Evolutionary conservation across 805 yeast genomes (phyloP).

Genomic region (Yamadazyma tumulicola): DNA sequence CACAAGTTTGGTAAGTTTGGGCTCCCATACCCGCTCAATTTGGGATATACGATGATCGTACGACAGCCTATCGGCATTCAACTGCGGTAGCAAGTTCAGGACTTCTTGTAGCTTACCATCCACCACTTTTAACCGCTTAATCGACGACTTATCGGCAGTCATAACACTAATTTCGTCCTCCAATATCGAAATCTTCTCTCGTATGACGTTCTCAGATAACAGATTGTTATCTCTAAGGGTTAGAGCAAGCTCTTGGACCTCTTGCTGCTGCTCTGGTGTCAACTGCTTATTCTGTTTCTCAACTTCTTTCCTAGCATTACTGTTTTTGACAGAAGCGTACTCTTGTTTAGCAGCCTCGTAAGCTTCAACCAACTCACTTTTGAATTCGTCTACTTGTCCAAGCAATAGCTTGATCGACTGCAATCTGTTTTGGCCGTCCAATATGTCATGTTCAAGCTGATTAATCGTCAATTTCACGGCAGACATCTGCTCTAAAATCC

Average conservation of each 20-base stretch:
- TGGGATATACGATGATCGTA: slow-evolving; percentile 34
- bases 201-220: slow-evolving; percentile 37
- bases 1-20: slow-evolving; percentile 52
- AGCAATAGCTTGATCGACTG: slow-evolving; percentile 21
- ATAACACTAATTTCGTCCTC: slow-evolving; percentile 43
- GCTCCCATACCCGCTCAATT: slow-evolving; percentile 55
- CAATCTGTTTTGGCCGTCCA: slow-evolving; percentile 19
- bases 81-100: slow-evolving; percentile 36
- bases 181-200: slow-evolving; percentile 39
- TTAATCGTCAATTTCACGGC: slow-evolving; percentile 4
- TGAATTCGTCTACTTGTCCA: slow-evolving; percentile 23
- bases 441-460: slow-evolving; percentile 12
- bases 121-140: slow-evolving; percentile 37
- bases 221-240: slow-evolving; percentile 29
- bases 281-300: slow-evolving; percentile 33
- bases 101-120: slow-evolving; percentile 31
- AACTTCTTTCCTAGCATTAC: slow-evolving; percentile 37
- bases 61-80: slow-evolving; percentile 19
- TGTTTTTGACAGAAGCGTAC: slow-evolving; percentile 33
- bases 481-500: neutral
- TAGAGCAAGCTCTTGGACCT: slow-evolving; percentile 38
- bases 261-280: slow-evolving; percentile 35
- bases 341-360: slow-evolving; percentile 32
- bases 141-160: slow-evolving; percentile 34
- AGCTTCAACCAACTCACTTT: slow-evolving; percentile 22